phyloP scores from a whole-genome alignment of 2,329 filamentous ascomycete species.

The Epichloe hybrida region DNA sequence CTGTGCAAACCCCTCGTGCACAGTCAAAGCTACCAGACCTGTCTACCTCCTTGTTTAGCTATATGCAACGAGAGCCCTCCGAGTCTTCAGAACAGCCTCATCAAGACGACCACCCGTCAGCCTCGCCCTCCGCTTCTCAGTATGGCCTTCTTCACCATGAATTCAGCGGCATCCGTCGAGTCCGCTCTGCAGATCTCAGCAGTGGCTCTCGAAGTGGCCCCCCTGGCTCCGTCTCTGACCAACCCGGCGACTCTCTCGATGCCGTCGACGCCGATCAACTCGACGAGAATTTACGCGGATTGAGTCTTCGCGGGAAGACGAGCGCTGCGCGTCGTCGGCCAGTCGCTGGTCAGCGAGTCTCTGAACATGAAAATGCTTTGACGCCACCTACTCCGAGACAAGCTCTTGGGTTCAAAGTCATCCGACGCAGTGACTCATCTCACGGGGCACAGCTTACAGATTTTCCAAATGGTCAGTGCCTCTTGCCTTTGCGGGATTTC shows the following conservation, averaged over 20 bases:
- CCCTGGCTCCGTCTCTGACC: constrained; percentile 19
- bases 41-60: constrained; percentile 31
- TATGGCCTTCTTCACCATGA: constrained; percentile 41
- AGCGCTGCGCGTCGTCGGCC: constrained; percentile 15
- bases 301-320: constrained; percentile 29
- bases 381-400: constrained; percentile 33
- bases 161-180: constrained; percentile 23
- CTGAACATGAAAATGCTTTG: constrained; percentile 48
- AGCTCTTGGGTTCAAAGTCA: constrained; percentile 40
- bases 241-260: constrained; percentile 13
- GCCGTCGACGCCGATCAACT: constrained; percentile 22
- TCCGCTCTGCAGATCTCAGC: constrained; percentile 10
- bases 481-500: not conserved
- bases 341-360: constrained; percentile 38
- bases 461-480: constrained; percentile 67
- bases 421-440: constrained; percentile 30
- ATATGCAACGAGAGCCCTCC: constrained; percentile 49
- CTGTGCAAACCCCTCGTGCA: constrained; percentile 40
- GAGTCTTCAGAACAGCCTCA: constrained; percentile 30
- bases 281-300: constrained; percentile 36
- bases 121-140: constrained; percentile 29
- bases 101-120: constrained; percentile 23
- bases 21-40: constrained; percentile 26
- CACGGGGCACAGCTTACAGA: constrained; percentile 33
- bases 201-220: constrained; percentile 23